phyloP scores from a whole-genome alignment of 192 early-diverging fungal species.

The Coemansia sp. region DNA sequence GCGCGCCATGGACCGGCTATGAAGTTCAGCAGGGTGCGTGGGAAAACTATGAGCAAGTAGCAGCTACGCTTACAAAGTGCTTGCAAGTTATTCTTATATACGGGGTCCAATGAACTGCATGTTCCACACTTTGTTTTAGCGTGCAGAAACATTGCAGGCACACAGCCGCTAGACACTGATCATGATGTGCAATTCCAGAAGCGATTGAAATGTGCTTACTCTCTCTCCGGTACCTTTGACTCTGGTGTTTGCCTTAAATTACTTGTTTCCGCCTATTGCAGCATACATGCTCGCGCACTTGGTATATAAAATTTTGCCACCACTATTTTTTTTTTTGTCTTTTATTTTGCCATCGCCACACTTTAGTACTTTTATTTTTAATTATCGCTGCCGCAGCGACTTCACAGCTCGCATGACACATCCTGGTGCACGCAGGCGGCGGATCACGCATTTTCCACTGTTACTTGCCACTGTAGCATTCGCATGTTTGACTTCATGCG shows the following conservation, averaged over 20 bases:
- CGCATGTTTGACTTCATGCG: constrained; percentile 3
- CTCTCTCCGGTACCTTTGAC: neutral
- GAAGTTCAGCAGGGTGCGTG: neutral
- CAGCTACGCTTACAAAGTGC: neutral
- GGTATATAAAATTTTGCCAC: neutral
- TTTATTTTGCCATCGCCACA: neutral
- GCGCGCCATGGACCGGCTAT: neutral
- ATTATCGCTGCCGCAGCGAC: neutral
- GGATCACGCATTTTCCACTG: neutral
- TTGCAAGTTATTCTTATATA: neutral
- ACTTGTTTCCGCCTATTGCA: neutral
- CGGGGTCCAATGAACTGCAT: neutral
- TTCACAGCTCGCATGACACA: neutral
- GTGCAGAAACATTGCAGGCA: constrained; percentile 2
- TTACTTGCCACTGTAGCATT: neutral
- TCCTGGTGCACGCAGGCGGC: neutral
- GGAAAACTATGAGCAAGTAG: neutral
- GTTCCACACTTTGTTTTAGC: constrained; percentile 9
- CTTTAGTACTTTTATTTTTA: neutral
- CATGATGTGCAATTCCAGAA: neutral
- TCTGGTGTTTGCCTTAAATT: neutral
- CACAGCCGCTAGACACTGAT: neutral
- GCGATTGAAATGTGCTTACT: neutral
- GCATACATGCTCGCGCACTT: neutral
- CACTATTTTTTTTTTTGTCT: neutral